phyloP scores from a whole-genome alignment of 331 rosid species.

The Quercus tomentella region DNA sequence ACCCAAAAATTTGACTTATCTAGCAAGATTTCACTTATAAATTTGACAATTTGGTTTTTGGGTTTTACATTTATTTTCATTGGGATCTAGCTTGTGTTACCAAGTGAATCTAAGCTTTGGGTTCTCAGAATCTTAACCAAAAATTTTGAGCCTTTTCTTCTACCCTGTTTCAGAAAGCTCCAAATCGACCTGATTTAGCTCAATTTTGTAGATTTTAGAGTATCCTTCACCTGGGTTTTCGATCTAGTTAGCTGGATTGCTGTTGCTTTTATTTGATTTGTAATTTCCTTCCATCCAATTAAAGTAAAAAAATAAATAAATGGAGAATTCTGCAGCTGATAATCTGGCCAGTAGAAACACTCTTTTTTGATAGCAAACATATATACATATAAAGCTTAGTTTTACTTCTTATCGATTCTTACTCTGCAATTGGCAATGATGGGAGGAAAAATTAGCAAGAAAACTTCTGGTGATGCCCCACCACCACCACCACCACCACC shows the following conservation, averaged over 20 bases:
- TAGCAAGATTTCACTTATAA: neutral
- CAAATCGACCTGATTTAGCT: neutral
- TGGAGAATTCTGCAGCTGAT: too few relatives aligned
- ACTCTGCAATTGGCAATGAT: slow-evolving; percentile 32
- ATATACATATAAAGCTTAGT: neutral
- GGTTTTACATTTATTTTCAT: neutral
- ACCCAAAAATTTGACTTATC: too few relatives aligned
- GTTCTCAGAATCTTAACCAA: slow-evolving; percentile 24
- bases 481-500: neutral
- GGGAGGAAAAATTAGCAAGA: slow-evolving; percentile 69
- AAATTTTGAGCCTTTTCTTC: neutral
- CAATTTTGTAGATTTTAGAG: neutral
- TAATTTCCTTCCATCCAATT: neutral
- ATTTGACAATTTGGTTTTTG: slow-evolving; percentile 11
- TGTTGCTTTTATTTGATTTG: neutral
- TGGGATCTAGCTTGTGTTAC: neutral
- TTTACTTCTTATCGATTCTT: neutral
- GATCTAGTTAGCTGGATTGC: neutral
- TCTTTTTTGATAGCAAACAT: neutral
- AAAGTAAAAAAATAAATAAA: neutral
- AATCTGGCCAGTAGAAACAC: neutral
- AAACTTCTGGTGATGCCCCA: slow-evolving; percentile 23
- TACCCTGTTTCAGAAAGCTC: neutral
- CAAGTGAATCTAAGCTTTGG: slow-evolving; percentile 15
- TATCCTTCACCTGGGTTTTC: neutral